Evolutionary conservation across 2,329 filamentous ascomycete genomes (phyloP).

Genomic region (Chrysosporium keratinophilum): DNA sequence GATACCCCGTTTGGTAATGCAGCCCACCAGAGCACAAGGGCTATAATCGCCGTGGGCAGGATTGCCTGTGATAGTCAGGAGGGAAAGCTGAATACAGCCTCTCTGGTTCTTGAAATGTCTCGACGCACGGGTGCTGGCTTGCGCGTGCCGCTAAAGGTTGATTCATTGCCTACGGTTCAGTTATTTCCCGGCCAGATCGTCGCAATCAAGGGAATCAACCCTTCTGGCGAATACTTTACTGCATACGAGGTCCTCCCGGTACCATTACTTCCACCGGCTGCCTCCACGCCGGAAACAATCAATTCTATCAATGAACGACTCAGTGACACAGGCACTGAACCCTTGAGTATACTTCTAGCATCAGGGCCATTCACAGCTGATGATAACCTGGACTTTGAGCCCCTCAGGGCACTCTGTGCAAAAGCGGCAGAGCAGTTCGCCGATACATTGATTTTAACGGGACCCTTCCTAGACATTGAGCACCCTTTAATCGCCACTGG

Average conservation of each 20-base stretch:
- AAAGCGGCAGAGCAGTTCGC: constrained; percentile 63
- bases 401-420: constrained; percentile 68
- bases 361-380: constrained; percentile 88
- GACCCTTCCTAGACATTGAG: constrained; percentile 84
- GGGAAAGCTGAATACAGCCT: constrained; percentile 75
- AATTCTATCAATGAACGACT: constrained; percentile 60
- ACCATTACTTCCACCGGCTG: constrained; percentile 64
- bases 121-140: constrained; percentile 71
- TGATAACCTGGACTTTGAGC: constrained; percentile 82
- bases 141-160: constrained; percentile 68
- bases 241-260: constrained; percentile 66
- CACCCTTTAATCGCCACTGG: constrained; percentile 77
- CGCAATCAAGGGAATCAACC: constrained; percentile 74
- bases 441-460: constrained; percentile 68
- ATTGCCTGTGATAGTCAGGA: constrained; percentile 77
- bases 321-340: constrained; percentile 53
- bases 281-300: constrained; percentile 56
- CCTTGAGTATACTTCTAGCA: constrained; percentile 66
- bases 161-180: constrained; percentile 57
- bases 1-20: constrained; percentile 79
- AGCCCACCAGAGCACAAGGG: constrained; percentile 69
- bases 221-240: constrained; percentile 71
- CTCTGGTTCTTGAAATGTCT: constrained; percentile 79
- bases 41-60: constrained; percentile 80
- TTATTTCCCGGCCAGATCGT: constrained; percentile 95